Percentiles rank a stretch among this genome's conserved stretches.
Evolutionary conservation across 169 alveolate genomes (phyloP).

Genomic region (Eimeria necatrix): DNA sequence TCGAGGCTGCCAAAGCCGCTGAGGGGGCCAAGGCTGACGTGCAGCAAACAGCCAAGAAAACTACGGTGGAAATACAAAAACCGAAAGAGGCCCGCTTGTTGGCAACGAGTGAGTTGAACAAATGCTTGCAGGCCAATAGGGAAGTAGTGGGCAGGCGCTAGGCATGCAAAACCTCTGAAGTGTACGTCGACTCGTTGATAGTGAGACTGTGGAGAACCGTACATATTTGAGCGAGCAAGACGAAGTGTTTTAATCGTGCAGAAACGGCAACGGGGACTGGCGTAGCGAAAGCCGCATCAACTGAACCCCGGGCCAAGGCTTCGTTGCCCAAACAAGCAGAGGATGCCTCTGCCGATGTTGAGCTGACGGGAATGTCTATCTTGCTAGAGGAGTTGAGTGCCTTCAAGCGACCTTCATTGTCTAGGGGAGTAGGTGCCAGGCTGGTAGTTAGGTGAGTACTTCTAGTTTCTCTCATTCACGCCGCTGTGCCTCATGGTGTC

Average conservation of each 20-base stretch:
- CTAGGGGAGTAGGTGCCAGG: constrained; percentile 35
- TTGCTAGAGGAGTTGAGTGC: constrained; percentile 12
- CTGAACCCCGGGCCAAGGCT: constrained; percentile 22
- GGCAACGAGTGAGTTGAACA: background rate
- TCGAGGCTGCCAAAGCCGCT: constrained; percentile 28
- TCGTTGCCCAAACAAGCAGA: constrained; percentile 55
- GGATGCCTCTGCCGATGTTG: constrained; percentile 44
- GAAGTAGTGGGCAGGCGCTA: too few species aligned
- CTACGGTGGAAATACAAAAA: background rate
- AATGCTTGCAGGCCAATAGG: background rate
- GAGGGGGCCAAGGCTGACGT: background rate
- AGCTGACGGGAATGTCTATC: constrained; percentile 36
- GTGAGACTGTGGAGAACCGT: too few species aligned
- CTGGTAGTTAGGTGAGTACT: constrained; percentile 49
- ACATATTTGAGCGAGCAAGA: background rate
- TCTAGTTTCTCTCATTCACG: too few species aligned
- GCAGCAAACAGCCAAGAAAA: background rate
- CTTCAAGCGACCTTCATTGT: constrained; percentile 56
- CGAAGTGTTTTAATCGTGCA: background rate
- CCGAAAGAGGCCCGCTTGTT: background rate
- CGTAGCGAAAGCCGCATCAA: background rate
- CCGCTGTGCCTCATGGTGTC: too few species aligned
- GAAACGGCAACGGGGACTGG: background rate
- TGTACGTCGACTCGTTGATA: too few species aligned
- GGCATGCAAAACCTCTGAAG: too few species aligned